A percentile compares a stretch with the other conserved stretches of the same genome.
phyloP scores from a whole-genome alignment of 805 yeast genomes.

The Candida pini region DNA sequence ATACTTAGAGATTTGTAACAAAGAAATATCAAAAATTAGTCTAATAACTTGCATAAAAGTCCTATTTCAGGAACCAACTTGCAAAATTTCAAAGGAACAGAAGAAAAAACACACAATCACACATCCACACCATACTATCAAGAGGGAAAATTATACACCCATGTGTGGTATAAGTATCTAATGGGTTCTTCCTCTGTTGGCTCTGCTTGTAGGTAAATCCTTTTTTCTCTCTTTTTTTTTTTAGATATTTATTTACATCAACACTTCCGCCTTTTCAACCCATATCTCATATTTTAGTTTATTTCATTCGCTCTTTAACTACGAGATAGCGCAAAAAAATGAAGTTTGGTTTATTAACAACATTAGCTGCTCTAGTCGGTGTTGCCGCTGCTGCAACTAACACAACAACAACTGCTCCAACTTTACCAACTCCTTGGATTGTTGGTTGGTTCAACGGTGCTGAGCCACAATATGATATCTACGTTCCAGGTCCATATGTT shows the following conservation, averaged over 20 bases:
- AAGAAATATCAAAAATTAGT: no score
- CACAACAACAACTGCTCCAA: constrained; percentile 11
- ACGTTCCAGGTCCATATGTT: constrained; percentile 13
- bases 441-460: constrained; percentile 11
- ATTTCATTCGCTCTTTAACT: constrained; percentile 11
- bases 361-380: constrained; percentile 12
- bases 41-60: no score
- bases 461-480: constrained; percentile 15
- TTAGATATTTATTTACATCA: neutral
- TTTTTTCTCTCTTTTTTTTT: neutral
- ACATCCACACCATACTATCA: no score
- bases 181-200: no score
- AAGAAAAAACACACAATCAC: no score
- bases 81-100: no score
- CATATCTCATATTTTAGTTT: constrained; percentile 1
- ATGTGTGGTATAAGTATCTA: no score
- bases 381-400: constrained; percentile 15
- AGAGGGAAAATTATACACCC: no score
- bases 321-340: constrained; percentile 4
- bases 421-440: constrained; percentile 14
- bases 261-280: neutral
- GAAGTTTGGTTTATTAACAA: constrained; percentile 17
- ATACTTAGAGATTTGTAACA: no score
- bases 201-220: no score
- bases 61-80: no score